These are phyloP conservation scores for Xanthoparmelia taractica DNA, from an alignment of 495 filamentous ascomycete species.

Conservation along the genomic window DNA sequence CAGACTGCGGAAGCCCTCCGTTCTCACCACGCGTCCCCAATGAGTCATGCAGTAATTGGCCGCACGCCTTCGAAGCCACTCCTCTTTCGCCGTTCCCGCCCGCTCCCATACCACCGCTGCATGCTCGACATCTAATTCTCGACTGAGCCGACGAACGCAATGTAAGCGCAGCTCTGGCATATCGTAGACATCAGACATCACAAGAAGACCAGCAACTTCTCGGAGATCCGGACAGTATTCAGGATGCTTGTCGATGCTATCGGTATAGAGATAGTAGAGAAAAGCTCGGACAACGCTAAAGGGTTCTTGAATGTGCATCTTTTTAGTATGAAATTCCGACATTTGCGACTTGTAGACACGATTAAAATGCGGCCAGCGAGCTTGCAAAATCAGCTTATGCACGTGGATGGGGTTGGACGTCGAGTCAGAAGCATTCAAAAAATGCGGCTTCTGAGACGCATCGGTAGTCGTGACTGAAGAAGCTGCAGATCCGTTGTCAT, in stretches of 20 bases:
- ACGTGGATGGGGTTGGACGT: constrained; percentile 87
- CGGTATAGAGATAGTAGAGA: constrained; percentile 92
- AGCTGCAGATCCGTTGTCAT: constrained; percentile 47
- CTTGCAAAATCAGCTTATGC: constrained; percentile 84
- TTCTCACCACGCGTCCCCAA: constrained; percentile 92
- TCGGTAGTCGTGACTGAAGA: constrained; percentile 28
- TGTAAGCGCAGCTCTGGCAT: constrained; percentile 86
- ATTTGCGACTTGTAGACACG: constrained; percentile 86
- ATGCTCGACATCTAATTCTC: constrained; percentile 87
- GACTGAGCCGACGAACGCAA: constrained; percentile 77
- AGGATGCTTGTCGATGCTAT: constrained; percentile 66
- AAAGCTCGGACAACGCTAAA: constrained; percentile 93
- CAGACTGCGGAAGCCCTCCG: constrained; percentile 72
- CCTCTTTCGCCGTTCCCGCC: constrained; percentile 78
- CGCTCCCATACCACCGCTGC: constrained; percentile 96
- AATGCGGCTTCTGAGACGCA: constrained; percentile 39
- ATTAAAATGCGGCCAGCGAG: constrained; percentile 93
- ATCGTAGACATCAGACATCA: constrained; percentile 96
- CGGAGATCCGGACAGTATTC: constrained; percentile 61
- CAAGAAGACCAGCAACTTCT: constrained; percentile 89
- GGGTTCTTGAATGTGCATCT: constrained; percentile 95
- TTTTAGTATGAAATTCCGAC: constrained; percentile 91
- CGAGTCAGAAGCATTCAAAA: constrained; percentile 52
- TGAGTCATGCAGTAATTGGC: constrained; percentile 81
- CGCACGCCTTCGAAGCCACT: constrained; percentile 83